Conservation (phyloP, 1,284 basidiomycete species). For the Schizophyllum amplum region DNA sequence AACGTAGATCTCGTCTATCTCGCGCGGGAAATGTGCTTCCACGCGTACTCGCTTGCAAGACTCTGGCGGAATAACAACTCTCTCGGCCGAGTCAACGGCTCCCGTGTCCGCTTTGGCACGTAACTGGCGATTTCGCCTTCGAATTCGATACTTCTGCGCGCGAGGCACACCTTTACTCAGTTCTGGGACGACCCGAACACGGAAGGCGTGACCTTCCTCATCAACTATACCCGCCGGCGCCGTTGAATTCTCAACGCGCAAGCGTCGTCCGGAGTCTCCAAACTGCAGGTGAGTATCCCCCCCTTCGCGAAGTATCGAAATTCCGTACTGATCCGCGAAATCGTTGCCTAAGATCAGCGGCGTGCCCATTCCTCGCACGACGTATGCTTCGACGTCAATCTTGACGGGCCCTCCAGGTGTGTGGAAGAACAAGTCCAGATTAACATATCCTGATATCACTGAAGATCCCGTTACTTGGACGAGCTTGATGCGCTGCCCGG, state of each 20-base stretch:
- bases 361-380: constrained; percentile 17
- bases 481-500: constrained; percentile 17
- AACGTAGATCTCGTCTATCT: background rate
- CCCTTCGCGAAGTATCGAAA: constrained; percentile 19
- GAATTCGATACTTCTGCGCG: background rate
- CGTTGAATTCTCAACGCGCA: constrained; percentile 7
- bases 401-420: constrained; percentile 18
- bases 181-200: background rate
- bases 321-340: constrained; percentile 21
- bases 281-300: constrained; percentile 17
- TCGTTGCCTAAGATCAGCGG: constrained; percentile 24
- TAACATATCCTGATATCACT: constrained; percentile 18
- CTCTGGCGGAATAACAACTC: constrained; percentile 3
- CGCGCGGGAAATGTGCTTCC: constrained; percentile 1
- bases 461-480: constrained; percentile 19
- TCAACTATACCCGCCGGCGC: background rate
- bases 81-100: constrained; percentile 2
- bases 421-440: constrained; percentile 17
- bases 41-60: constrained; percentile 6
- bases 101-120: background rate
- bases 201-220: constrained; percentile 9
- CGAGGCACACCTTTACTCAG: background rate
- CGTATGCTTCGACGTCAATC: constrained; percentile 21
- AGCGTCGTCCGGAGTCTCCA: constrained; percentile 14
- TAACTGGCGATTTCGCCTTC: background rate